Evolutionary conservation across 2,329 filamentous ascomycete genomes (phyloP).

Genomic region (Zymoseptoria tritici): DNA sequence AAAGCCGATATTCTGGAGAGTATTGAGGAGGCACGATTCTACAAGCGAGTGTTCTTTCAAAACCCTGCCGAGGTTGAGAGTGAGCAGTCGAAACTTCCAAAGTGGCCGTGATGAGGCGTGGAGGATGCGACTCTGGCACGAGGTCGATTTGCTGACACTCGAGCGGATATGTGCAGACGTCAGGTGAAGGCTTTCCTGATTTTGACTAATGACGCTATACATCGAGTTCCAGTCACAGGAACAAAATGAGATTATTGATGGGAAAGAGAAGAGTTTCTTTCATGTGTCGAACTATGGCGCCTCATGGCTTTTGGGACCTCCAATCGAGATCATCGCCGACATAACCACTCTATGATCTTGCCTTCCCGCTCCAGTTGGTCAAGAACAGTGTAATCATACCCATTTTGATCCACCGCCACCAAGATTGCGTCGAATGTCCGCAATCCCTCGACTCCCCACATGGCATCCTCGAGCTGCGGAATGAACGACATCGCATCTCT

Average conservation of each 20-base stretch:
- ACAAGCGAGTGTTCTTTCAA: slow-evolving; percentile 62
- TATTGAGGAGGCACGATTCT: slow-evolving; percentile 83
- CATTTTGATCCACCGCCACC: slow-evolving; percentile 2
- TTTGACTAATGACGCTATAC: background rate
- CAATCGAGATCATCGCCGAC: background rate
- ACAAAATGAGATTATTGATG: background rate
- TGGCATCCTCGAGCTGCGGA: background rate
- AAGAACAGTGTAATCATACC: background rate
- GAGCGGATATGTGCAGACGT: background rate
- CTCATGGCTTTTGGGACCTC: background rate
- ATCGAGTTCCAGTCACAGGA: background rate
- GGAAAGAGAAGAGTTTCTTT: background rate
- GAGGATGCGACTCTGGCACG: background rate
- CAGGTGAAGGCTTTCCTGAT: background rate
- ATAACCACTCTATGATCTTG: slow-evolving; percentile 1
- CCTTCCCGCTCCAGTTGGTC: background rate
- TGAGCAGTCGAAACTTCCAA: background rate
- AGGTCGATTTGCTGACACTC: too few species aligned
- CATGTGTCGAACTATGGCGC: background rate
- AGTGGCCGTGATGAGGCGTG: background rate
- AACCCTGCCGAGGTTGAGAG: background rate
- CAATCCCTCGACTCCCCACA: background rate
- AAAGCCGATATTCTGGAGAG: slow-evolving; percentile 89
- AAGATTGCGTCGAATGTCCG: slow-evolving; percentile 2
- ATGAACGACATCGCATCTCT: background rate